Evolutionary conservation across 495 filamentous ascomycete genomes (phyloP).

Genomic region (Penicillium steckii): DNA sequence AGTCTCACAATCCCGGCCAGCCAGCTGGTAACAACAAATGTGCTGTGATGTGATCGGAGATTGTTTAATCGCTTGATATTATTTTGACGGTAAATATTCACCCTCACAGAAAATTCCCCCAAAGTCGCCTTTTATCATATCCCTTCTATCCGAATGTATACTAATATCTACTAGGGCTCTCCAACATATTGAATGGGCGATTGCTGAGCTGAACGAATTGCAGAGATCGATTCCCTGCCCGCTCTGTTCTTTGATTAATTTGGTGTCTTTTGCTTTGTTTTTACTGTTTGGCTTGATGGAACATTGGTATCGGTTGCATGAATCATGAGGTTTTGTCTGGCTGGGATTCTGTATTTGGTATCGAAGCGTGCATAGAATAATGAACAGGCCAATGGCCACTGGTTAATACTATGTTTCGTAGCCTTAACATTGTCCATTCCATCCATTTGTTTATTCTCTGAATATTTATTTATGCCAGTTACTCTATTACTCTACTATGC

Average conservation of each 20-base stretch:
- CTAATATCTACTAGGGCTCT: too few relatives aligned
- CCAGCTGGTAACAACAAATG: slow-evolving; percentile 79
- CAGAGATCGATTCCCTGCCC: neutral
- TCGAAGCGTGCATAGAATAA: slow-evolving; percentile 28
- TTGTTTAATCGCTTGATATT: neutral
- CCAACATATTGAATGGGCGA: too few relatives aligned
- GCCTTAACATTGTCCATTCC: too few relatives aligned
- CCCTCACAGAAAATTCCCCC: too few relatives aligned
- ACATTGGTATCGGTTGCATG: slow-evolving; percentile 9
- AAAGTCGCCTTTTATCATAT: too few relatives aligned
- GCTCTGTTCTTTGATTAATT: neutral
- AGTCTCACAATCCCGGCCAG: slow-evolving; percentile 85
- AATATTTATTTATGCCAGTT: too few relatives aligned
- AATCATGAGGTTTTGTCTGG: slow-evolving; percentile 18
- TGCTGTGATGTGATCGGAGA: slow-evolving; percentile 70
- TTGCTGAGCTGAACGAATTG: neutral
- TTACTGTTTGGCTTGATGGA: slow-evolving; percentile 12
- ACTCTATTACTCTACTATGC: too few relatives aligned
- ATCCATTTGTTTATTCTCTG: too few relatives aligned
- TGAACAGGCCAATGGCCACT: slow-evolving; percentile 16
- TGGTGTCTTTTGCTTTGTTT: slow-evolving; percentile 6
- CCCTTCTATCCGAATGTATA: too few relatives aligned
- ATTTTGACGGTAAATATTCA: too few relatives aligned
- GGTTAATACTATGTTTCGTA: too few relatives aligned
- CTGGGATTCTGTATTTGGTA: slow-evolving; percentile 18